Base-by-base conservation (phyloP, 306 rosid species). In the Citrullus colocynthis region DNA sequence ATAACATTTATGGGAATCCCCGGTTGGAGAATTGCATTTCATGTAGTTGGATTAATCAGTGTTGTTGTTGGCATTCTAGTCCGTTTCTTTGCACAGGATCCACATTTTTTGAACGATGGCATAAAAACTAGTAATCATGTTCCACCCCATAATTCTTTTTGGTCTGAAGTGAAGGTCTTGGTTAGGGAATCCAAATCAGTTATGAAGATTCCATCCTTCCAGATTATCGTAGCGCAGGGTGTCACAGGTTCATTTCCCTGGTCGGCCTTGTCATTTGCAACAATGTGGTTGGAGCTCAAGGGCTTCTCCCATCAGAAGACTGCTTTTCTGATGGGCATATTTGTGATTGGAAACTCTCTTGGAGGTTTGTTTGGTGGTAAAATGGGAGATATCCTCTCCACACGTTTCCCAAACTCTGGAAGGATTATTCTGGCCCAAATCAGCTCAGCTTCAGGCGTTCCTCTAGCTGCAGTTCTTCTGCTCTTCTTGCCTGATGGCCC, bases 1-100 rank as follows among this genome's bases (percentile, higher is more conserved):
- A 11, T 76, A 21, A 92, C 92, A 28, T 39, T 92, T 11, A 54
- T 92, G 89, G 99, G 99, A 10, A 87, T 95, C 37, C 89, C 97
- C 58, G 99, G 99, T 72, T 95, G 99, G 99, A 88, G 99, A 84
- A 77, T 92, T 83, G 86, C 97, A 76, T 92, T 95, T 83, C 97
- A 88, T 73, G 73, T 92, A 79, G 97, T 95, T 78, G 97, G 96
- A 69, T 6, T 91, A 65, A 86, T 92, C 80, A 95, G 99, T 80
- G 82, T 89, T 77, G 0, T 89, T 70, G 97, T 95, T 0, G 97
- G 99, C 48, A 17, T 79, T 80, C 82, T 92, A 39, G 93, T 92
- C 6, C 84, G 87, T 80, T 44, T 89, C 74, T 95, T 88, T 78
- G 96, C 93, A 81, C 86, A 75, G 6, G 97, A 95, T 82, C 98